Evolutionary conservation across 768 basidiomycete species (phyloP).

Genomic region (Boletus patriciae): DNA sequence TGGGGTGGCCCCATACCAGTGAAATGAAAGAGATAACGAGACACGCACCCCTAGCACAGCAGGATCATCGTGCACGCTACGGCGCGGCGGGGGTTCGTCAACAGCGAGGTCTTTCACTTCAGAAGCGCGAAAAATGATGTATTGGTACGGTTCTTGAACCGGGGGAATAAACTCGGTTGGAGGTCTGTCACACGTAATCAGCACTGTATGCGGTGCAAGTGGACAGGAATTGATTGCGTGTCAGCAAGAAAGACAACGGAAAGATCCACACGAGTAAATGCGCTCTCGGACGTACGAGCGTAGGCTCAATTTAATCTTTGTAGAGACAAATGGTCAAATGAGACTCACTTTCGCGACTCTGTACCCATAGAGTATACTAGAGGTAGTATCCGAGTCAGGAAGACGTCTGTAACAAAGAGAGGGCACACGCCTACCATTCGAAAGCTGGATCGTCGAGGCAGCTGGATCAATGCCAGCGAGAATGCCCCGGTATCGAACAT

Average conservation of each 20-base stretch:
- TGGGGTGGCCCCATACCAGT: conserved; percentile 3
- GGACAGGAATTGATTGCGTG: conserved; percentile 1
- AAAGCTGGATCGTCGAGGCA: conserved; percentile 84
- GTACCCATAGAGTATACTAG: conserved; percentile 86
- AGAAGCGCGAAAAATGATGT: conserved; percentile 88
- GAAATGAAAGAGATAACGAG: background rate
- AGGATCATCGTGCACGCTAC: conserved; percentile 80
- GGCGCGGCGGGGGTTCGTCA: conserved; percentile 59
- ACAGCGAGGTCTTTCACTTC: conserved; percentile 90
- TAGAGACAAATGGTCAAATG: background rate
- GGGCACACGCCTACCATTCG: conserved; percentile 58
- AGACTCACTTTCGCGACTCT: conserved; percentile 70
- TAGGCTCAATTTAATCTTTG: conserved; percentile 38
- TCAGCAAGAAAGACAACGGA: conserved; percentile 72
- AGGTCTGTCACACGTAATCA: conserved; percentile 48
- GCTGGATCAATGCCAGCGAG: conserved; percentile 83
- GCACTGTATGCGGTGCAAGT: conserved; percentile 8
- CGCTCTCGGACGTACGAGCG: conserved; percentile 42
- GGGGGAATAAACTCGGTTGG: conserved; percentile 80
- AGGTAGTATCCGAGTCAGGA: background rate
- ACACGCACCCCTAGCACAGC: conserved; percentile 75
- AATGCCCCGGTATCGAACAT: conserved; percentile 87
- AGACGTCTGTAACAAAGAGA: background rate
- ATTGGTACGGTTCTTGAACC: conserved; percentile 79
- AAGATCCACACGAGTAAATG: conserved; percentile 53